Conservation (phyloP, 2,329 filamentous ascomycete species). For the Diaporthe vexans region DNA sequence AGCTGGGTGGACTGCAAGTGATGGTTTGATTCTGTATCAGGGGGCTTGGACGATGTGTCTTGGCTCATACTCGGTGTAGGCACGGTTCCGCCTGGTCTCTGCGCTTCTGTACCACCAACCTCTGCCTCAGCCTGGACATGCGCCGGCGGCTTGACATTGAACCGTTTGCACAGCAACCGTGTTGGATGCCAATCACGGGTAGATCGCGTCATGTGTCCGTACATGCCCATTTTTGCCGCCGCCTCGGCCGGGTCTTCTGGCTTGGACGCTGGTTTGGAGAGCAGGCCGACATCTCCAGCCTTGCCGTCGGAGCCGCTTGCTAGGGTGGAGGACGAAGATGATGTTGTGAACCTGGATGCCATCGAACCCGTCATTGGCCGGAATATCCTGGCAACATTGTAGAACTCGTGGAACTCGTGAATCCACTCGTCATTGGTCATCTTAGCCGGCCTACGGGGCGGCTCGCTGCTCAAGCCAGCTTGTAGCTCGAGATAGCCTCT, state of each 20-base stretch:
- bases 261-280: constrained; percentile 66
- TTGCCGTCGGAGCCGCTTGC: constrained; percentile 43
- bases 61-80: neutral
- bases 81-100: constrained; percentile 25
- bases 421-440: constrained; percentile 80
- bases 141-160: constrained; percentile 85
- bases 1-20: constrained; percentile 28
- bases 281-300: constrained; percentile 49
- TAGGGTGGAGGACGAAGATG: constrained; percentile 54
- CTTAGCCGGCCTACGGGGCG: constrained; percentile 44
- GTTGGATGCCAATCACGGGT: constrained; percentile 82
- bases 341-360: constrained; percentile 91
- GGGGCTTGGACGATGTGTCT: neutral
- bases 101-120: constrained; percentile 45
- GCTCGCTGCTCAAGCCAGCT: constrained; percentile 73
- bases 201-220: constrained; percentile 86
- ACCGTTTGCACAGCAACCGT: constrained; percentile 91
- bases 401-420: constrained; percentile 84
- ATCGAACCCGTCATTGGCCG: constrained; percentile 93
- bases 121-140: constrained; percentile 72
- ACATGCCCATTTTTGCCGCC: constrained; percentile 93
- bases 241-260: constrained; percentile 84
- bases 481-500: constrained; percentile 83
- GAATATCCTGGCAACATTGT: constrained; percentile 78
- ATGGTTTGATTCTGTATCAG: constrained; percentile 30